Evolutionary conservation across 768 basidiomycete genomes (phyloP).

Genomic region (Lentinula edodes): DNA sequence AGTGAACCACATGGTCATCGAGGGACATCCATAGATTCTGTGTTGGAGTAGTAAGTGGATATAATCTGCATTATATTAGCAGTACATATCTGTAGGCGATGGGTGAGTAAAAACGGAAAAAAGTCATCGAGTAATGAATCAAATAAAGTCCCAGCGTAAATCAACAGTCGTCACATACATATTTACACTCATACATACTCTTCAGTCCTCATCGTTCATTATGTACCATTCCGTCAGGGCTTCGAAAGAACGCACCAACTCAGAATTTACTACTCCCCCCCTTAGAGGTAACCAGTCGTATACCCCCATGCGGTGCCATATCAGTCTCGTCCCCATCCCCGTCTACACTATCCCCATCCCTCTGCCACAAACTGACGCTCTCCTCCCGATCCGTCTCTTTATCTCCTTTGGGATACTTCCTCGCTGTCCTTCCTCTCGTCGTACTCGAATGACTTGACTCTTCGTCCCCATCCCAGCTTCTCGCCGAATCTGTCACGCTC

Average conservation of each 20-base stretch:
- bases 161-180: not conserved
- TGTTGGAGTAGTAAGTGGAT: too few species aligned
- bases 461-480: slow-evolving; percentile 34
- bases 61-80: too few species aligned
- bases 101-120: too few species aligned
- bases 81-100: too few species aligned
- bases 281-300: slow-evolving; percentile 29
- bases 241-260: not conserved
- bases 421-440: slow-evolving; percentile 27
- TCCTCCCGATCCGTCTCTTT: slow-evolving; percentile 58
- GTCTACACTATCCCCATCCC: slow-evolving; percentile 16
- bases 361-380: slow-evolving; percentile 49
- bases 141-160: not conserved
- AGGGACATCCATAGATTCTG: too few species aligned
- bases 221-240: too few species aligned
- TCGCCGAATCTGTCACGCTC: slow-evolving; percentile 45
- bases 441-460: slow-evolving; percentile 17
- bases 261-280: not conserved
- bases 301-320: slow-evolving; percentile 20
- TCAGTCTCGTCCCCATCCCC: slow-evolving; percentile 13
- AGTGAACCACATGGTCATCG: too few species aligned
- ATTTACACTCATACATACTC: not conserved
- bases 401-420: slow-evolving; percentile 43
- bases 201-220: not conserved
- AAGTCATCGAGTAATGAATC: too few species aligned